These are phyloP conservation scores for Mycena rosella DNA, from an alignment of 768 basidiomycete species.

Conservation along the genomic window DNA sequence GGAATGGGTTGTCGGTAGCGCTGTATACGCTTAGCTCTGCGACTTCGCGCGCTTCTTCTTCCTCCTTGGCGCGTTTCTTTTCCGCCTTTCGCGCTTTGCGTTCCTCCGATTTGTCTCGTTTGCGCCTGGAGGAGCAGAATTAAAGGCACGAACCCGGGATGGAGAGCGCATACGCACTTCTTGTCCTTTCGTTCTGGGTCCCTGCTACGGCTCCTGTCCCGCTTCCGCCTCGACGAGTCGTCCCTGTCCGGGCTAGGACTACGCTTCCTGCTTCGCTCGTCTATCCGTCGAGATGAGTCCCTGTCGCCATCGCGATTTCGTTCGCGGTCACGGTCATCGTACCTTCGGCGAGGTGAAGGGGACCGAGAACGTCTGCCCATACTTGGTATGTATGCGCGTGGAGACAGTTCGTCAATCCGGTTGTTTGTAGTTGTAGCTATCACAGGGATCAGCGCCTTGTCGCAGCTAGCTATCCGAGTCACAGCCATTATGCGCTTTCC, in stretches of 20 bases:
- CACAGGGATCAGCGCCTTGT: no score
- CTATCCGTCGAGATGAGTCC: constrained; percentile 50
- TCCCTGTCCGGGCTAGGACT: constrained; percentile 40
- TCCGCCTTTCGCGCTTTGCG: constrained; percentile 88
- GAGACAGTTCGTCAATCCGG: no score
- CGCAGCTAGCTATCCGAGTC: no score
- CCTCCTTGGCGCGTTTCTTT: constrained; percentile 84
- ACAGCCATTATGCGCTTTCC: no score
- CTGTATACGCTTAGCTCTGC: constrained; percentile 97
- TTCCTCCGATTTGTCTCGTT: constrained; percentile 90
- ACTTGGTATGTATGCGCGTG: no score
- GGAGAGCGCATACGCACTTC: constrained; percentile 51
- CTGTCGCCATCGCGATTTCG: constrained; percentile 48
- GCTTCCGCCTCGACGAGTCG: constrained; percentile 40
- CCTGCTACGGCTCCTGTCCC: constrained; percentile 54
- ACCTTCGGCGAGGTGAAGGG: constrained; percentile 57
- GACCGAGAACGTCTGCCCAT: constrained; percentile 52
- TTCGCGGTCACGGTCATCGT: constrained; percentile 54
- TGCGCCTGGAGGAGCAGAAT: constrained; percentile 63
- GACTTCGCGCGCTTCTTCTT: constrained; percentile 92
- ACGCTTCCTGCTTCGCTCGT: constrained; percentile 47
- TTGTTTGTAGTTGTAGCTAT: neutral
- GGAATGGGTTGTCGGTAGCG: constrained; percentile 97
- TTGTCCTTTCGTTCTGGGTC: constrained; percentile 58
- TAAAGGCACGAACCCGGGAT: constrained; percentile 14